These are phyloP conservation scores for Eragrostis curvula DNA, from an alignment of 176 grass and related monocot species.

Conservation along the genomic window DNA sequence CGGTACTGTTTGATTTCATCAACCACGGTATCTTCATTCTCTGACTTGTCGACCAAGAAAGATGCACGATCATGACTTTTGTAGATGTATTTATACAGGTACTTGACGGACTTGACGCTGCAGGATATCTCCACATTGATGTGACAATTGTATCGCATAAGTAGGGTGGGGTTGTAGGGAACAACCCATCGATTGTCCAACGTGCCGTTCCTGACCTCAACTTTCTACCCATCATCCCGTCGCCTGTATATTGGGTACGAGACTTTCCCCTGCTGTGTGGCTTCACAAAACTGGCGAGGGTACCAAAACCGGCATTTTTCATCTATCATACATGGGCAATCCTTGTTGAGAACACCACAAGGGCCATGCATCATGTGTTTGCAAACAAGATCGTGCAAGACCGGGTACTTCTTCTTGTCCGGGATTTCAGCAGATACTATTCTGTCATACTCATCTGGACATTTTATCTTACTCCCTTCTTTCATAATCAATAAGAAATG, in stretches of 20 bases:
- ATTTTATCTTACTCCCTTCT: too few species aligned
- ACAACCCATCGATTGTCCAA: background rate
- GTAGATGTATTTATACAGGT: background rate
- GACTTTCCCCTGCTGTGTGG: background rate
- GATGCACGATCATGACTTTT: background rate
- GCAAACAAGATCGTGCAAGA: background rate
- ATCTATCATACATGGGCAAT: background rate
- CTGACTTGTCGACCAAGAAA: background rate
- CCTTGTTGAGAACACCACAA: background rate
- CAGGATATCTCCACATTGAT: background rate
- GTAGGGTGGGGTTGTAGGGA: background rate
- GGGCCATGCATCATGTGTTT: conserved; percentile 19
- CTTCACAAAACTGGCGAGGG: background rate
- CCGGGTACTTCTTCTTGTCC: background rate
- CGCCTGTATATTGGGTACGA: background rate
- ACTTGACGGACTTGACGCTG: background rate
- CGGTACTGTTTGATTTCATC: conserved; percentile 1
- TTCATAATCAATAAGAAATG: too few species aligned
- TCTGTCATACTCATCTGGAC: background rate
- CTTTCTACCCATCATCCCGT: background rate
- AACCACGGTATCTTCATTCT: background rate
- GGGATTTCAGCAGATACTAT: background rate
- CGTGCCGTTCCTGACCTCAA: background rate
- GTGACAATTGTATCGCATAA: background rate
- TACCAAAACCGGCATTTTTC: background rate